Evolutionary conservation across 257 asterid genomes (phyloP).

Genomic region (Nicotiana sylvestris): DNA sequence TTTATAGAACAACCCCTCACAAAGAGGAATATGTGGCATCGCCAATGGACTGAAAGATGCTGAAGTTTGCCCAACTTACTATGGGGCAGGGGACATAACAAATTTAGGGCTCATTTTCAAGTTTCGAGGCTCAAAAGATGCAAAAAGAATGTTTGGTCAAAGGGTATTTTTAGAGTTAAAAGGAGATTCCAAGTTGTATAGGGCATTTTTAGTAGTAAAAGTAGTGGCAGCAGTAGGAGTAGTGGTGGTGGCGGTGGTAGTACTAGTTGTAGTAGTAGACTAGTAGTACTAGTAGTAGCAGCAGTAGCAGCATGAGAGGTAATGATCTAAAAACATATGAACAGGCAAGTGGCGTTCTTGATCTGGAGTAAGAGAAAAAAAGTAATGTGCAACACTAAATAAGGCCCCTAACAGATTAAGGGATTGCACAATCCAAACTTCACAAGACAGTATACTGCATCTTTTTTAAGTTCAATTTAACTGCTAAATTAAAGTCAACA

Average conservation of each 20-base stretch:
- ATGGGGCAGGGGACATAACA: background rate
- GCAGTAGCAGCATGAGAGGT: background rate
- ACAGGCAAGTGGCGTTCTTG: background rate
- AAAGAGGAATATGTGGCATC: background rate
- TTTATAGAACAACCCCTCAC: background rate
- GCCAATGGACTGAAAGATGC: background rate
- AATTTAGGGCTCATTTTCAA: no score
- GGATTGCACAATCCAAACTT: background rate
- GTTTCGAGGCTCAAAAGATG: background rate
- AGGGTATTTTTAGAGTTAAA: background rate
- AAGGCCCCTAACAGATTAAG: background rate
- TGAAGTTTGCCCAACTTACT: background rate
- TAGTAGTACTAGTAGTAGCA: background rate
- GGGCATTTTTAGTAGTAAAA: background rate
- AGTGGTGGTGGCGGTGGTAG: no score
- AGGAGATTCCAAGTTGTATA: background rate
- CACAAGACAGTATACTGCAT: background rate
- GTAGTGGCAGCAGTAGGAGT: background rate
- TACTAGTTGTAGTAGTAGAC: no score
- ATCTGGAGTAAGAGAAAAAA: conserved; percentile 4
- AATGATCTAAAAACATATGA: background rate
- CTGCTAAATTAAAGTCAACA: background rate
- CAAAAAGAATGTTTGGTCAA: background rate
- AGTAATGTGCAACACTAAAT: background rate
- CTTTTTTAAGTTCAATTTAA: background rate